Conservation (phyloP, 257 asterid species). For the Parsonsia alboflavescens region DNA sequence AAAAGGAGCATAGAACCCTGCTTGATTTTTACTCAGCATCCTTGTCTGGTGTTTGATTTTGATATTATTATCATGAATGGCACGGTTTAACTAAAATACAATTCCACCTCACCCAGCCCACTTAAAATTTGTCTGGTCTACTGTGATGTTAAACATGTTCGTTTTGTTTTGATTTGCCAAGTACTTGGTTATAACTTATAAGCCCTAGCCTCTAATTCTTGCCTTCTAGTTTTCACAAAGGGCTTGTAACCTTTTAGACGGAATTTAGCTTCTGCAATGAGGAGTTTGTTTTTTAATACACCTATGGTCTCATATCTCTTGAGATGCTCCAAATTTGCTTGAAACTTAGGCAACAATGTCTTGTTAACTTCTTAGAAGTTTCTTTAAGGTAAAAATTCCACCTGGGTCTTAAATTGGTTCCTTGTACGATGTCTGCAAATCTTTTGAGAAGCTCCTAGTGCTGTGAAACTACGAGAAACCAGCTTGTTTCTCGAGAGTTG, state of each 20-base stretch:
- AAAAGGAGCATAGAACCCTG: not conserved
- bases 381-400: not conserved
- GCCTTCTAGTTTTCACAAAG: not conserved
- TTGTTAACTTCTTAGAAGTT: not conserved
- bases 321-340: not conserved
- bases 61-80: not conserved
- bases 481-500: not conserved
- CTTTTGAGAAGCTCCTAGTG: not conserved
- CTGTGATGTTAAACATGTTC: not conserved
- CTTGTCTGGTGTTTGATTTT: not conserved
- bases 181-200: not conserved
- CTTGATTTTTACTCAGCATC: not conserved
- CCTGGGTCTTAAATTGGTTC: not conserved
- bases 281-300: not conserved
- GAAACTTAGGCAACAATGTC: not conserved
- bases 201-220: not conserved
- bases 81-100: not conserved
- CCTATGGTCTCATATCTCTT: not conserved
- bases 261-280: not conserved
- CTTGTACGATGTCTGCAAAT: not conserved
- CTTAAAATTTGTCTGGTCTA: not conserved
- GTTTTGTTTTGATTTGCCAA: not conserved
- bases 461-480: not conserved
- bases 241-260: not conserved
- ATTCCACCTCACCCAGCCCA: not conserved